Evolutionary conservation across 306 rosid genomes (phyloP), one percentile per base, ranked within the genome.

Genomic region (Vachellia collinsii): DNA sequence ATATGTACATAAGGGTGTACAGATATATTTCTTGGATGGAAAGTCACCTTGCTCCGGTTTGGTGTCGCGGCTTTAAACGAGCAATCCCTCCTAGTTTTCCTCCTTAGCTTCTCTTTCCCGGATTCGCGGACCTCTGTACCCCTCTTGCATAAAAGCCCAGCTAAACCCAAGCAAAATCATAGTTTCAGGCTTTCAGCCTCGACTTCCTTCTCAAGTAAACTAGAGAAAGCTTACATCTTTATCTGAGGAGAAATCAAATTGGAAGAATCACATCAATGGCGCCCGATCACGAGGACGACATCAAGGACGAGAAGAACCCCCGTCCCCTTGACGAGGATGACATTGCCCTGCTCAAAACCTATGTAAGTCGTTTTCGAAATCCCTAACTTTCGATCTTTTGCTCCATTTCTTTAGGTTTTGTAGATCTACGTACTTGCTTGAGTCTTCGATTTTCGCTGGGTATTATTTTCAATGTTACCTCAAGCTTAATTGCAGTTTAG

Each of bases 291-390:
- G 99, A 96, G 74, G 94, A 93, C 44, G 98, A 93, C 43, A 38
- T 96, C 87, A 96, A 96, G 86, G 99, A 96, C 84, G 99, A 96
- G 97, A 96, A 96, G 92, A 96, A 92, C 81, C 98, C 98, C 23
- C 91, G 86, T 48, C 99, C 99, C 19, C 98, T 93, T 25, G 99
- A 96, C 29, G 99, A 96, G 80, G 99, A 93, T 78, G 98, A 96
- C 75, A 96, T 93, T 56, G 98, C 97, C 13, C 93, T 96, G 19
- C 98, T 96, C 83, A 96, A 93, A 85, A 96, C 99, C 47, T 96
- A 96, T 20, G 99, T 96, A 84, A 59, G 80, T 34, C 77, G 67
- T 75, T 72, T 25, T 44, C 39, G 0, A 11, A 75, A 85, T 78
- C 91, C 91, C 90, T 86, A 81, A 73, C 11, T 42, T 80, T 85